Conservation (phyloP, 306 rosid species). For the Hylodesmum podocarpum region DNA sequence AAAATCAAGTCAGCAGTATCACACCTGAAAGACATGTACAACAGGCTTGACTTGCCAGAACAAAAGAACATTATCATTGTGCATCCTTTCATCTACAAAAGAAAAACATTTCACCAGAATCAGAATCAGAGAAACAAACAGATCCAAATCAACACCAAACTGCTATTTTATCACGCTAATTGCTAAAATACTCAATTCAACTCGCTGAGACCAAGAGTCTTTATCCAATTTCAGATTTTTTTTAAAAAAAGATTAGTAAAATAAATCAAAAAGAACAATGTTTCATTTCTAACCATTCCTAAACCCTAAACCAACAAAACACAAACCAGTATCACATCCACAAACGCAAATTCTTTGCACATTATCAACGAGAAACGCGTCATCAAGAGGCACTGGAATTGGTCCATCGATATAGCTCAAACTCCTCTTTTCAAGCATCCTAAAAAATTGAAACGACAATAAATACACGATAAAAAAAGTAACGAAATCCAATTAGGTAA, state of each 20-base stretch:
- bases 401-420: slow-evolving; percentile 87
- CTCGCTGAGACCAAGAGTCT: not conserved
- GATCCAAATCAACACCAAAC: not conserved
- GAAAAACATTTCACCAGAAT: not conserved
- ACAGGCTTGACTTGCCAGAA: slow-evolving; percentile 99
- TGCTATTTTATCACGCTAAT: not conserved
- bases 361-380: slow-evolving; percentile 67
- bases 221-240: not conserved
- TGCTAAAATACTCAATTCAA: not conserved
- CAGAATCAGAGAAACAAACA: slow-evolving; percentile 25
- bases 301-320: not conserved
- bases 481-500: not conserved
- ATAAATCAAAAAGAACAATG: not conserved
- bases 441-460: slow-evolving; percentile 25
- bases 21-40: slow-evolving; percentile 98
- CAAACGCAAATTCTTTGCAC: slow-evolving; percentile 78
- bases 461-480: not conserved
- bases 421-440: slow-evolving; percentile 96
- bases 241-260: not conserved
- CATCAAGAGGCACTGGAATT: slow-evolving; percentile 68
- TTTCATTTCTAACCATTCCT: not conserved
- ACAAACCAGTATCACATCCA: slow-evolving; percentile 59
- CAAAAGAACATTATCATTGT: slow-evolving; percentile 70
- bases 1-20: slow-evolving; percentile 27
- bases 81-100: slow-evolving; percentile 69